phyloP scores from a whole-genome alignment of 176 grass and related monocot genomes.

The Avena sativa region DNA sequence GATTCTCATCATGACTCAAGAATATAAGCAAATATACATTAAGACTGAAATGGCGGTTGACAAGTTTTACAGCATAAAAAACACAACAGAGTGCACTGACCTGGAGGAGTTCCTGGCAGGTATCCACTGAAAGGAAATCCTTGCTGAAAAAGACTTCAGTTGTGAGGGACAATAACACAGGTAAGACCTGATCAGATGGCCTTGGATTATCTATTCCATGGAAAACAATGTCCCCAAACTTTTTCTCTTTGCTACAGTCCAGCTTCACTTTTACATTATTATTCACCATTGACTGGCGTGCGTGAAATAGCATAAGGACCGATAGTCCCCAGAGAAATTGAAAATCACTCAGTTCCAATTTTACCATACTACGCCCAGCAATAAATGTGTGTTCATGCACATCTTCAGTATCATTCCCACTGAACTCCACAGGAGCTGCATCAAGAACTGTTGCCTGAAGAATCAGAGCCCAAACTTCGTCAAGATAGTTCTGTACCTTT shows the following conservation, averaged over 20 bases:
- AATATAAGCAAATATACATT: constrained; percentile 10
- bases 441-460: constrained; percentile 83
- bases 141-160: constrained; percentile 78
- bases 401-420: constrained; percentile 52
- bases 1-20: constrained; percentile 4
- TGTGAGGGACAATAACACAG: constrained; percentile 69
- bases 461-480: constrained; percentile 85
- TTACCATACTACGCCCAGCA: constrained; percentile 85
- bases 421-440: constrained; percentile 62
- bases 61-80: constrained; percentile 18
- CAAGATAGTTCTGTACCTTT: constrained; percentile 84
- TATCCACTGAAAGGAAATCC: constrained; percentile 64
- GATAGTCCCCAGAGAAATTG: constrained; percentile 85
- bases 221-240: constrained; percentile 46
- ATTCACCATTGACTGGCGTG: constrained; percentile 40
- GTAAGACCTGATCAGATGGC: constrained; percentile 63
- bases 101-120: constrained; percentile 84
- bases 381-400: constrained; percentile 60
- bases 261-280: constrained; percentile 52
- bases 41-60: constrained; percentile 4
- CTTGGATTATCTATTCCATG: constrained; percentile 54
- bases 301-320: constrained; percentile 75
- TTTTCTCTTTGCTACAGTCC: constrained; percentile 42
- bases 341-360: constrained; percentile 72
- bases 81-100: constrained; percentile 50